Base-by-base conservation (phyloP, 768 basidiomycete species). In the Lactifluus volemus region DNA sequence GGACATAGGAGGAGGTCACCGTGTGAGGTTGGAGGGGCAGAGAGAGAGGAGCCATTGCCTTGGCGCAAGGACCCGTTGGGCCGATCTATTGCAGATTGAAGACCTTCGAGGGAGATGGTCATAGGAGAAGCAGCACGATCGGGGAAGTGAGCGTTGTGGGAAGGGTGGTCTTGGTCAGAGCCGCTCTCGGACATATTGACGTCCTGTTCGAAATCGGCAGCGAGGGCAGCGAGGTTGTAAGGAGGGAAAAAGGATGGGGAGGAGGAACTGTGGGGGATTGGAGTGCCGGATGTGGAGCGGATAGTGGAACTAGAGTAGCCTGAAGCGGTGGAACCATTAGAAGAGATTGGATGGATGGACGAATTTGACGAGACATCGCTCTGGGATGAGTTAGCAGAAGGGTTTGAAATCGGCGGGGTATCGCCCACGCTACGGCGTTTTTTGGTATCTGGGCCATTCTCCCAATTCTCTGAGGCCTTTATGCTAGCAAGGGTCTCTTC, bases 401-500 rank as follows among this genome's bases (percentile, higher is more conserved):
- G 34, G 55, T 49, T 49, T 10, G 59, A 54, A 21, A 54, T 49
- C 36, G 59, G 52, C 12, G 63, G 63, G 45, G 53, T 58, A 39
- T 65, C 63, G 55, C 65, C 65, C 50, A 66, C 60, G 55, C 65
- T 66, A 52, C 65, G 65, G 10, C 65, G 63, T 15, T 66, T 66
- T 49, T 66, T 66, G 15, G 53, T 65, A 19, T 66, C 63, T 21
- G 55, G 65, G 30, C 65, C 63, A 17, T 65, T 49, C 50, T 65
- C 63, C 63, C 64, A 61, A 14, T 44, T 60, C 12, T 64, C 58
- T 14, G 63, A 66, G 2, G 65, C 59, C 54, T 65, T 65, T 45
- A 66, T 58, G 42, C 59, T 56, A 6, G 63, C 65, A 14, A 66
- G 59, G 5, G 63, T 64, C 25, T 66, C 65, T 17, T 66, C 65